Percentiles rank a stretch among this genome's conserved stretches.
Conservation (phyloP, 306 rosid species). For the Aeschynomene evenia region DNA sequence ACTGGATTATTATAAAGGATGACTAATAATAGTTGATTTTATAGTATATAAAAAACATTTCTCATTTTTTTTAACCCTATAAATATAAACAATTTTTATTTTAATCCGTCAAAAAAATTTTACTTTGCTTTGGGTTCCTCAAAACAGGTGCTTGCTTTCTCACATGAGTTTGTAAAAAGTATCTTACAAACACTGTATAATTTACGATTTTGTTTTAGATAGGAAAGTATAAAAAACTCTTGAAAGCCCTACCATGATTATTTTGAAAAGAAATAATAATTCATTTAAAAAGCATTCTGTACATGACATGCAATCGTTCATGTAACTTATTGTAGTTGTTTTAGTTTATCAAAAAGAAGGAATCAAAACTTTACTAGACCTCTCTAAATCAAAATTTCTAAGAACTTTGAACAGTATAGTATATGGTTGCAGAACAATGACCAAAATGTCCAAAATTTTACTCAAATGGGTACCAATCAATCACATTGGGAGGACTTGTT, state of each 20-base stretch:
- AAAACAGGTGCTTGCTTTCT: too few relatives aligned
- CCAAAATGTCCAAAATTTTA: background rate
- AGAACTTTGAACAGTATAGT: background rate
- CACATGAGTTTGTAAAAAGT: too few relatives aligned
- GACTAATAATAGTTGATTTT: too few relatives aligned
- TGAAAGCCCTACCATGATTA: background rate
- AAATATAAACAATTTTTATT: too few relatives aligned
- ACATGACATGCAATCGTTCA: background rate
- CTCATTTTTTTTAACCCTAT: too few relatives aligned
- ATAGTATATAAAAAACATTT: too few relatives aligned
- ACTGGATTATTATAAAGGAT: too few relatives aligned
- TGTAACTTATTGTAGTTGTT: background rate
- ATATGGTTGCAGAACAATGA: background rate
- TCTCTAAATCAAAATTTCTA: background rate
- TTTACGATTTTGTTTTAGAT: background rate
- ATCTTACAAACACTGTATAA: too few relatives aligned
- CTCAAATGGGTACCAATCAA: conserved; percentile 1
- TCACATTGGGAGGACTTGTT: background rate
- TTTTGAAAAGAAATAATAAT: background rate
- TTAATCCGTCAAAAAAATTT: too few relatives aligned
- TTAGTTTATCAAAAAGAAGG: background rate
- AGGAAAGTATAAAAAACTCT: background rate
- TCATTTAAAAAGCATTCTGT: background rate
- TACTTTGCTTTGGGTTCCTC: too few relatives aligned
- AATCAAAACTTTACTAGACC: background rate